Base-by-base conservation (phyloP, 805 yeast species). In the Suhomyces vadensis region DNA sequence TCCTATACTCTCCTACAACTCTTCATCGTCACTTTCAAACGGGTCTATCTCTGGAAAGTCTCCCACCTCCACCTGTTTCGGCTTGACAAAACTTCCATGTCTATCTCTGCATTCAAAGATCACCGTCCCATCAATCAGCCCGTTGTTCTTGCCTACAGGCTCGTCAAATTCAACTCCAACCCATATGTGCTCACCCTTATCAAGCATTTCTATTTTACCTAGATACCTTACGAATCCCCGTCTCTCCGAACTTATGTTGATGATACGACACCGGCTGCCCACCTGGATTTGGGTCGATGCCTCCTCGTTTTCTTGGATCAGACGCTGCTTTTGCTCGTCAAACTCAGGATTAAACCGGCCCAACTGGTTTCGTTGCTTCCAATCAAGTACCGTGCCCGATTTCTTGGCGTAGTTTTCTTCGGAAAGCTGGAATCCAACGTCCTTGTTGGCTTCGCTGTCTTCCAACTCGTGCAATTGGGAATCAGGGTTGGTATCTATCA, bases 71-170 rank as follows among this genome's bases (percentile, higher is more conserved):
- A 91, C 82, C 41, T 71, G 75, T 8, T 61, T 64, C 0, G 97
- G 95, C 47, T 78, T 78, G 10, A 90, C 79, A 61, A 92, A 88
- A 5, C 89, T 81, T 4, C 97, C 97, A 55, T 87, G 82, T 16
- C 75, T 75, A 5, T 57, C 56, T 5, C 69, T 67, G 24, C 89
- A 79, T 4, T 67, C 56, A 58, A 92, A 91, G 50, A 86, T 76
- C 26, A 72, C 55, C 1, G 53, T 59, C 0, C 87, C 90, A 26
- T 81, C 78, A 31, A 89, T 67, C 16, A 79, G 65, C 0, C 98
- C 98, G 57, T 88, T 80, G 56, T 91, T 88, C 61, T 85, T 88
- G 4, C 98, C 98, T 6, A 78, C 76, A 0, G 97, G 92, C 52
- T 86, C 89, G 53, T 87, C 94, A 43, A 90, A 82, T 53, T 83